A percentile compares a stretch with the other conserved stretches of the same genome.
phyloP scores from a whole-genome alignment of 2,329 filamentous ascomycete species.

The Dendryphion nanum region DNA sequence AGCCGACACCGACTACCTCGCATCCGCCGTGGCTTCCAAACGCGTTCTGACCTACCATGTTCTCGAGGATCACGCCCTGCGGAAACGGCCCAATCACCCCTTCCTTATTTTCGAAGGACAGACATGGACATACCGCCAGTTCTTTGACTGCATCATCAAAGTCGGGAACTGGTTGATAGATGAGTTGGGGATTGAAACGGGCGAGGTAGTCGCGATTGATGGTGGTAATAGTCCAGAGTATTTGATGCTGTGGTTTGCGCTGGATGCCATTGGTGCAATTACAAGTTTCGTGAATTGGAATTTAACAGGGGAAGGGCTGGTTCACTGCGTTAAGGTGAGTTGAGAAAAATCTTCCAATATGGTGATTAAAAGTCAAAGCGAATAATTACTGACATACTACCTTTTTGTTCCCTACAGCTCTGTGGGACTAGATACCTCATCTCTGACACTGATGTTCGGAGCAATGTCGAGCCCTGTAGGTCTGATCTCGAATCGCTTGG shows the following conservation, averaged over 20 bases:
- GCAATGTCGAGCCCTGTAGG: constrained; percentile 40
- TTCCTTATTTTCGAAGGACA: constrained; percentile 39
- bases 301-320: constrained; percentile 31
- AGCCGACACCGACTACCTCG: constrained; percentile 17
- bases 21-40: constrained; percentile 15
- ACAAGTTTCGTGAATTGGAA: constrained; percentile 39
- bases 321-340: constrained; percentile 35
- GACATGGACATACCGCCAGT: constrained; percentile 33
- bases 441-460: constrained; percentile 49
- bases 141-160: constrained; percentile 24
- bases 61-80: constrained; percentile 38
- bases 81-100: constrained; percentile 26
- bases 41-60: constrained; percentile 29
- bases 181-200: constrained; percentile 28
- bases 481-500: constrained; percentile 19
- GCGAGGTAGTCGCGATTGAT: constrained; percentile 37
- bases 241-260: constrained; percentile 38
- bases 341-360: constrained; percentile 12
- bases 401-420: too few species aligned
- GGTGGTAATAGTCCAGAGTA: constrained; percentile 37
- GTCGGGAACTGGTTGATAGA: constrained; percentile 38
- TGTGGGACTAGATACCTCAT: constrained; percentile 49
- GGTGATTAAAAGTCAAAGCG: neutral
- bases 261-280: constrained; percentile 34
- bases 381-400: neutral